Conservation (phyloP, 164 flowering plant species). For the Platanus orientalis region DNA sequence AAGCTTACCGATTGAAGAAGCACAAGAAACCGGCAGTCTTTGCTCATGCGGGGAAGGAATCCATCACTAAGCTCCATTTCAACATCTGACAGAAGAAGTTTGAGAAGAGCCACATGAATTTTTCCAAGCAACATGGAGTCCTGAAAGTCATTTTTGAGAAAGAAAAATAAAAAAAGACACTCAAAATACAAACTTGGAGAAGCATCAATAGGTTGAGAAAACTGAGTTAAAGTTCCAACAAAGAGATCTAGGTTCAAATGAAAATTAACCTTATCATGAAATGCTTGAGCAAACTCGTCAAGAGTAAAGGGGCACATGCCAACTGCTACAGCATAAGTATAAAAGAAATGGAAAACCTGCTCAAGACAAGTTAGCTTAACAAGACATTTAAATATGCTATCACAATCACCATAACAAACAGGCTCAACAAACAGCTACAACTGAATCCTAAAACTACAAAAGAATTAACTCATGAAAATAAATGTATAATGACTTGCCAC, state of each 20-base stretch:
- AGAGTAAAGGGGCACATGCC: slow-evolving; percentile 65
- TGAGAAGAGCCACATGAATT: slow-evolving; percentile 74
- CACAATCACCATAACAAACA: background rate
- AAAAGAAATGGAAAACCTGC: slow-evolving; percentile 83
- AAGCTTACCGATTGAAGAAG: slow-evolving; percentile 74
- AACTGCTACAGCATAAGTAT: slow-evolving; percentile 49
- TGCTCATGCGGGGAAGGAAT: slow-evolving; percentile 34
- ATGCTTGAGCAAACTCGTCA: slow-evolving; percentile 90
- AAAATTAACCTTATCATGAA: slow-evolving; percentile 73
- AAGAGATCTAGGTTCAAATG: background rate
- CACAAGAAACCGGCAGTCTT: slow-evolving; percentile 64
- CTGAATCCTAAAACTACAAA: no score
- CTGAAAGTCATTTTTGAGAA: slow-evolving; percentile 29
- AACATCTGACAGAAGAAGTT: slow-evolving; percentile 58
- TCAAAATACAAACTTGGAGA: background rate
- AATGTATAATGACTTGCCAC: no score
- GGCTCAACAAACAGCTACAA: no score
- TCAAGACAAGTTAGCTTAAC: slow-evolving; percentile 10
- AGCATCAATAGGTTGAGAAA: background rate
- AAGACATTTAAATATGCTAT: background rate
- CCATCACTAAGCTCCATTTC: slow-evolving; percentile 53
- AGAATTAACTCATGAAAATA: no score
- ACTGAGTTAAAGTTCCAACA: background rate
- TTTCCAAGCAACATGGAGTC: slow-evolving; percentile 81
- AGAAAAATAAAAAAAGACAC: slow-evolving; percentile 7